A percentile compares a stretch with the other conserved stretches of the same genome.
These are phyloP conservation scores for Kondoa subrosea DNA, from an alignment of 768 basidiomycete species.

Conservation along the genomic window DNA sequence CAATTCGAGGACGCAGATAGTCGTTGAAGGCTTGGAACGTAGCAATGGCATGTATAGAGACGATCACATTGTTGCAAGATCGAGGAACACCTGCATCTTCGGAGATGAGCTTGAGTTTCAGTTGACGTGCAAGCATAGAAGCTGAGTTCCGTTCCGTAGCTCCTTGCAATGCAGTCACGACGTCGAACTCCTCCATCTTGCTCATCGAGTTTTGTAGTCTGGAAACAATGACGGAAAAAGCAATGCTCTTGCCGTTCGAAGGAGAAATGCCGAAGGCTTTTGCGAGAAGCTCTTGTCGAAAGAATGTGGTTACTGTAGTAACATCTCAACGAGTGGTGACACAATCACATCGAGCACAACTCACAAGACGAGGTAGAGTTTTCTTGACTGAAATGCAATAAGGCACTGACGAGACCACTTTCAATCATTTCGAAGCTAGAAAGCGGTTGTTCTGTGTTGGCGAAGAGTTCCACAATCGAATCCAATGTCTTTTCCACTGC, in stretches of 20 bases:
- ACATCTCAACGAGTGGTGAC: not conserved
- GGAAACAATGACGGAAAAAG: slow-evolving; percentile 66
- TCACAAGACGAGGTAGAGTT: slow-evolving; percentile 15
- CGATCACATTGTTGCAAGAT: slow-evolving; percentile 60
- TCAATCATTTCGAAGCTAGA: slow-evolving; percentile 92
- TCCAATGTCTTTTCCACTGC: slow-evolving; percentile 51
- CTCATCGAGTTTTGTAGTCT: slow-evolving; percentile 91
- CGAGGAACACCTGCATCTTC: slow-evolving; percentile 79
- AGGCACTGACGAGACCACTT: slow-evolving; percentile 74
- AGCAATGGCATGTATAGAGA: slow-evolving; percentile 95
- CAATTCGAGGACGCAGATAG: slow-evolving; percentile 77
- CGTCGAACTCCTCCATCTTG: slow-evolving; percentile 87
- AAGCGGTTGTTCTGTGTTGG: slow-evolving; percentile 44
- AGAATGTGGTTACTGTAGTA: slow-evolving; percentile 15
- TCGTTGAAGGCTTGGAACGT: slow-evolving; percentile 95
- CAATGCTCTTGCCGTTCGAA: slow-evolving; percentile 41
- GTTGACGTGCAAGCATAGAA: slow-evolving; percentile 74
- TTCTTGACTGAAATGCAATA: slow-evolving; percentile 61
- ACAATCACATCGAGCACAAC: slow-evolving; percentile 10
- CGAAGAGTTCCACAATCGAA: slow-evolving; percentile 65
- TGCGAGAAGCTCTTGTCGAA: slow-evolving; percentile 60
- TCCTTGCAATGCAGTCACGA: slow-evolving; percentile 54
- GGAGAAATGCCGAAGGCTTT: slow-evolving; percentile 53
- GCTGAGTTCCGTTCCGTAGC: slow-evolving; percentile 76
- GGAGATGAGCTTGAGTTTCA: slow-evolving; percentile 75